Conservation (phyloP, 2,329 filamentous ascomycete species). For the Aspergillus sp. region DNA sequence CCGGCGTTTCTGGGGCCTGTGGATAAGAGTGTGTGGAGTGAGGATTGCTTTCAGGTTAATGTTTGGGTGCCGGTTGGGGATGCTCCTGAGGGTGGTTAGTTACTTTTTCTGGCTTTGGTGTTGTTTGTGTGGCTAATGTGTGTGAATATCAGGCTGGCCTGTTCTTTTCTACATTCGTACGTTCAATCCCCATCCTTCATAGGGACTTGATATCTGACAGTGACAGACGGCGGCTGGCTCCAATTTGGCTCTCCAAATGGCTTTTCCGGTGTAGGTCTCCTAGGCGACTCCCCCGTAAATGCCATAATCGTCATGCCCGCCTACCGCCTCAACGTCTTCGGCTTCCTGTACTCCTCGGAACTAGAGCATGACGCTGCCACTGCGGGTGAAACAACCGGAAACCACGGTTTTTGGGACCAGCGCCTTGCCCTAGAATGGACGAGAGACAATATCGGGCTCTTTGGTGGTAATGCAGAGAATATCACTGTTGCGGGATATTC, state of each 20-base stretch:
- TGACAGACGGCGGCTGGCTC: slow-evolving; percentile 49
- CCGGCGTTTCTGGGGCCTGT: slow-evolving; percentile 28
- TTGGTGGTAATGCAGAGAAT: slow-evolving; percentile 45
- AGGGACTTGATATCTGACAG: not conserved
- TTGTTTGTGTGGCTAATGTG: not conserved
- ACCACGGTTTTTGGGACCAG: slow-evolving; percentile 54
- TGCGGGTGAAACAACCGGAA: slow-evolving; percentile 36
- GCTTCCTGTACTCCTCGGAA: slow-evolving; percentile 48
- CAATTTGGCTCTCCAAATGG: slow-evolving; percentile 50
- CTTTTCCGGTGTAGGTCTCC: slow-evolving; percentile 38
- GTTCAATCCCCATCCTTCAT: slow-evolving; percentile 10
- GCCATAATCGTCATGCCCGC: slow-evolving; percentile 50
- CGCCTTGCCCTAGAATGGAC: slow-evolving; percentile 52
- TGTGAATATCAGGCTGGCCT: slow-evolving; percentile 43
- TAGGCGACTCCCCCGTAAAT: slow-evolving; percentile 44
- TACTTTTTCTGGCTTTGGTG: slow-evolving; percentile 6
- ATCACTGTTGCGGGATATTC: slow-evolving; percentile 53
- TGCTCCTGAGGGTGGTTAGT: slow-evolving; percentile 31
- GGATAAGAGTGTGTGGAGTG: slow-evolving; percentile 33
- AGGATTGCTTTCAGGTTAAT: slow-evolving; percentile 53
- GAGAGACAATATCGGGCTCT: slow-evolving; percentile 44
- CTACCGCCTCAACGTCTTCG: slow-evolving; percentile 52
- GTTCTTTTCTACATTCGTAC: slow-evolving; percentile 53
- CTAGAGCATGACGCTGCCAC: slow-evolving; percentile 37
- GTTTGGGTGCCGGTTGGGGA: slow-evolving; percentile 48